A percentile compares a stretch with the other conserved stretches of the same genome.
phyloP scores from a whole-genome alignment of 805 yeast species.

The Zygoascus ofunaensis region DNA sequence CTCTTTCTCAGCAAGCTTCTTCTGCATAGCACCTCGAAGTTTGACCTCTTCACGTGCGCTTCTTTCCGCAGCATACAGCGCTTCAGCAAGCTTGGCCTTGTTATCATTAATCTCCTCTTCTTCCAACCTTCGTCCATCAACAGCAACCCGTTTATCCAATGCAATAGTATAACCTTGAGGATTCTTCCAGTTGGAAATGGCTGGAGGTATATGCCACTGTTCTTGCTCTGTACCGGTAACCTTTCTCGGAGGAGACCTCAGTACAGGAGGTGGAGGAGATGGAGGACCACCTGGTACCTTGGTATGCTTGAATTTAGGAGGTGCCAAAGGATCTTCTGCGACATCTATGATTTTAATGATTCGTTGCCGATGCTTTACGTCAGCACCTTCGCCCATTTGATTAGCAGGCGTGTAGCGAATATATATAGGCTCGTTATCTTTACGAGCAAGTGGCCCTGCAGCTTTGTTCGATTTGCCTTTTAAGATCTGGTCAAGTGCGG shows the following conservation, averaged over 20 bases:
- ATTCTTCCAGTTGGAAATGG: constrained; percentile 92
- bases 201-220: constrained; percentile 83
- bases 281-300: constrained; percentile 64
- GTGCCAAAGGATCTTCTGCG: constrained; percentile 77
- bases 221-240: constrained; percentile 64
- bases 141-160: constrained; percentile 65
- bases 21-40: constrained; percentile 41
- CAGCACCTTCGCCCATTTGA: constrained; percentile 25
- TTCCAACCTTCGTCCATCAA: constrained; percentile 33
- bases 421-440: constrained; percentile 33
- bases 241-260: constrained; percentile 40
- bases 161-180: constrained; percentile 81
- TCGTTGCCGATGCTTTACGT: constrained; percentile 30
- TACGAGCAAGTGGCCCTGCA: constrained; percentile 17
- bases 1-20: constrained; percentile 42
- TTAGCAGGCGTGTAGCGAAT: constrained; percentile 37
- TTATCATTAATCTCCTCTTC: constrained; percentile 43
- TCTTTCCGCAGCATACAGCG: constrained; percentile 60
- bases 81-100: constrained; percentile 55
- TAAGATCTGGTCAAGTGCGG: constrained; percentile 45
- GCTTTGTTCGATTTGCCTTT: constrained; percentile 33
- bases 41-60: constrained; percentile 50
- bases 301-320: constrained; percentile 64
- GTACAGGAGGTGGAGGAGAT: constrained; percentile 62
- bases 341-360: constrained; percentile 57